Evolutionary conservation across 1,284 basidiomycete genomes (phyloP), one percentile per base, ranked within the genome.

Genomic region (Schizopora paradoxa): DNA sequence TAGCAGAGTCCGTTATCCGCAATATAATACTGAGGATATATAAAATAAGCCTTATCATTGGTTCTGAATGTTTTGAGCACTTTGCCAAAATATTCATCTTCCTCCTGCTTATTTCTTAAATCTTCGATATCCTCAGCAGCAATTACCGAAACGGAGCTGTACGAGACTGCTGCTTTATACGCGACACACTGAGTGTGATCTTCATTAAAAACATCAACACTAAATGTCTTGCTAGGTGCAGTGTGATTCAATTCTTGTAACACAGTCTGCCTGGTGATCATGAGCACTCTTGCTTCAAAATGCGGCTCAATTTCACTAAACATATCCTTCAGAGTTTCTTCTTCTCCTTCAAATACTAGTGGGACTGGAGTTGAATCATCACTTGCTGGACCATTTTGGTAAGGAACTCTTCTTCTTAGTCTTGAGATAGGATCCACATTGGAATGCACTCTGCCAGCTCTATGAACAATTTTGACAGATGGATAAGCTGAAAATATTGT

Each of bases 361-460:
- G 2, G 47, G 21, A 26, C 55, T 43, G 1, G 27, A 14, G 2
- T 36, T 8, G 1, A 31, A 8, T 16, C 19, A 42, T 47, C 48
- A 6, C 18, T 33, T 2, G 33, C 10, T 3, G 49, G 53, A 13
- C 44, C 35, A n/a, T 37, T 50, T 54, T 32, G 55, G 1, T 26
- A 11, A 19, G 49, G 52, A 3, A 45, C 22, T 6, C 41, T n/a
- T 22, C 49, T 13, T 7, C 29, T 8, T 16, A 67, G 44, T 13
- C 61, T 51, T 4, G 64, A 66, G 0, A 67, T 47, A 0, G 65
- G 64, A 48, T 67, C 65, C 0, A 66, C 64, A 47, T 67, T 67
- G 0, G 60, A 64, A 38, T 69, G 66, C 0, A 63, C 56, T 6
- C 56, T 41, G 6, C 66, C 66, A 2, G 64, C 57, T n/a, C 60